phyloP scores from a whole-genome alignment of 345 rosid species.

The Eucalyptus tenuipes region DNA sequence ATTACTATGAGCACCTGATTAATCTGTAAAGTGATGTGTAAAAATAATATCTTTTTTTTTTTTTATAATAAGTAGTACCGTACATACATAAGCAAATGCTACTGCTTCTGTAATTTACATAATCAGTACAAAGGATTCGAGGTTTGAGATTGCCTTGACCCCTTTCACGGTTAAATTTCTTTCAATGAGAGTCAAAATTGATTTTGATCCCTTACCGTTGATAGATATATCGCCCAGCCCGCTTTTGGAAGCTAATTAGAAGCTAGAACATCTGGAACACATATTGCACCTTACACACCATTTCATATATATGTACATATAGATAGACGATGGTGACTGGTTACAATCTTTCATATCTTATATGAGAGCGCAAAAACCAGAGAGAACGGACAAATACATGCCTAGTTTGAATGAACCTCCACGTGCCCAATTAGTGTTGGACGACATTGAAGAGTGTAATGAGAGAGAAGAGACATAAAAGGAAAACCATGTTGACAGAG shows the following conservation, averaged over 20 bases:
- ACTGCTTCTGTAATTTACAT: not conserved
- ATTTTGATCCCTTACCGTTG: not conserved
- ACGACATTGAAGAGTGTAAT: not conserved
- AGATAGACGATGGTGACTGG: not conserved
- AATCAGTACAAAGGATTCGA: not conserved
- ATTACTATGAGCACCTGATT: not conserved
- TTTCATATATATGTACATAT: not conserved
- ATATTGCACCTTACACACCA: not conserved
- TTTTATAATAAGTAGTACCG: not conserved
- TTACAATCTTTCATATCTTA: not conserved
- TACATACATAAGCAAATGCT: not conserved
- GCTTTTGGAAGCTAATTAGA: not conserved
- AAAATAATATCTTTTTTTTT: not conserved
- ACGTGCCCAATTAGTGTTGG: not conserved
- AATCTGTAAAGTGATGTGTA: not conserved
- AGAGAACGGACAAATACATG: not conserved
- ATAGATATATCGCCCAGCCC: not conserved
- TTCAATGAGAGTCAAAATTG: not conserved
- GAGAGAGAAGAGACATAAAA: not conserved
- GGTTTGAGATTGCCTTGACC: not conserved
- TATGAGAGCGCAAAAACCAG: not conserved
- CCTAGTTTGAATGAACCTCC: not conserved
- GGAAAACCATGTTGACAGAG: not conserved
- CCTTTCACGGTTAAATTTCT: not conserved
- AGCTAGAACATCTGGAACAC: not conserved